These are phyloP conservation scores for Raddia distichophylla DNA, from an alignment of 176 grass and related monocot genomes.

Conservation along the genomic window DNA sequence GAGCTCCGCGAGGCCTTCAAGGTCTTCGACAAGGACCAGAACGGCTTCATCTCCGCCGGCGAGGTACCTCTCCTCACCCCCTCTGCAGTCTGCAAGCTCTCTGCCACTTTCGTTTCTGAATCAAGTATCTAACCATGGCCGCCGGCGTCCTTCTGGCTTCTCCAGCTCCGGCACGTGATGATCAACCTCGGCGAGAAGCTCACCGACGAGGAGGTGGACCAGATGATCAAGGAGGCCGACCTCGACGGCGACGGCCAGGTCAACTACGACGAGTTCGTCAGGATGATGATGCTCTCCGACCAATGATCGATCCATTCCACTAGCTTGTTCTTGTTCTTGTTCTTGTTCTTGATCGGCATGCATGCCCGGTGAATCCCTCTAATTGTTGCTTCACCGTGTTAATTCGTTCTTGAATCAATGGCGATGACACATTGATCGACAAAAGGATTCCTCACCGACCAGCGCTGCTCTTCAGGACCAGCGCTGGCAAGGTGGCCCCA, in stretches of 20 bases:
- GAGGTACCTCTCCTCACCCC: slow-evolving; percentile 38
- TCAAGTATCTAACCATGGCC: no score
- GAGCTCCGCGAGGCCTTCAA: slow-evolving; percentile 89
- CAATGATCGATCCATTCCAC: background rate
- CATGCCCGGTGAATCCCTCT: background rate
- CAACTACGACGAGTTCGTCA: slow-evolving; percentile 79
- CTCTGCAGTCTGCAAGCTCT: no score
- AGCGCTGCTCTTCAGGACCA: background rate
- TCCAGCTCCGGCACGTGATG: slow-evolving; percentile 66
- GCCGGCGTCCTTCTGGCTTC: no score
- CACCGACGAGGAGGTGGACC: slow-evolving; percentile 65
- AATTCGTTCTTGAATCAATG: background rate
- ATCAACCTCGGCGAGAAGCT: slow-evolving; percentile 76
- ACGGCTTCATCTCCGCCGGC: slow-evolving; percentile 70
- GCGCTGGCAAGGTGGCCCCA: no score
- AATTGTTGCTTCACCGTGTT: background rate
- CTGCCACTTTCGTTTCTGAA: no score
- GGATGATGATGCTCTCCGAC: slow-evolving; percentile 84
- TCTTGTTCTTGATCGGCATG: background rate
- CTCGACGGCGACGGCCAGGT: slow-evolving; percentile 80
- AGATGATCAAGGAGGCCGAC: slow-evolving; percentile 82
- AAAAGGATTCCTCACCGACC: background rate
- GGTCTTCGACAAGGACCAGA: slow-evolving; percentile 94
- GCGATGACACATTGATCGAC: no score
- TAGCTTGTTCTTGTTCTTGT: no score